phyloP scores from a whole-genome alignment of 2,329 filamentous ascomycete species.

The Ilyonectria robusta region DNA sequence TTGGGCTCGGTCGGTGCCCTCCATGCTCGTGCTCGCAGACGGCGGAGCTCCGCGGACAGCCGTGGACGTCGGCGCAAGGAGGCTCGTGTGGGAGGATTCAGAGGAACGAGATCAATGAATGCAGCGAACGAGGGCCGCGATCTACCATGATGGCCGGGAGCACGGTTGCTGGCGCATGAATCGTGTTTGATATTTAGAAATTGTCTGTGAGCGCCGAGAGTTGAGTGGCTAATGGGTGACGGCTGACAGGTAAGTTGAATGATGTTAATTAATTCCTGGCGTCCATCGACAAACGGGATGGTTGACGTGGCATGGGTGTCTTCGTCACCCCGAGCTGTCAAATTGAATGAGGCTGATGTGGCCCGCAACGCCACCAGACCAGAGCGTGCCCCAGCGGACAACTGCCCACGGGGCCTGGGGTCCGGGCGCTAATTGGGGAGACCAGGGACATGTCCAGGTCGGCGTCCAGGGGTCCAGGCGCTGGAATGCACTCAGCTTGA shows the following conservation, averaged over 20 bases:
- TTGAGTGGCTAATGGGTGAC: not conserved
- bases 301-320: constrained; percentile 5
- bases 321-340: not conserved
- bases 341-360: constrained; percentile 20
- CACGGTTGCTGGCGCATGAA: constrained; percentile 5
- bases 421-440: not conserved
- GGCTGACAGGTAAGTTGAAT: not conserved
- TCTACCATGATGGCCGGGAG: not conserved
- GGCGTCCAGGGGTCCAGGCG: not conserved
- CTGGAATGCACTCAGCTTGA: not conserved
- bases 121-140: not conserved
- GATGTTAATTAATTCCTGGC: constrained; percentile 1
- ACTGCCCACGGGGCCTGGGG: not conserved
- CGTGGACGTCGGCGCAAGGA: not conserved
- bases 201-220: not conserved
- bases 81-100: constrained; percentile 2
- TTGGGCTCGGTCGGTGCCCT: constrained; percentile 22
- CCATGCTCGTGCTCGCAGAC: constrained; percentile 34
- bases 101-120: constrained; percentile 2
- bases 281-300: not conserved
- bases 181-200: not conserved
- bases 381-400: not conserved
- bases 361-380: not conserved
- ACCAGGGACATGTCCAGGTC: not conserved
- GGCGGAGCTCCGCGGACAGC: constrained; percentile 4